Percentiles rank a stretch among this genome's conserved stretches.
phyloP scores from a whole-genome alignment of 345 rosid genomes.

The Carallia pectinifolia region DNA sequence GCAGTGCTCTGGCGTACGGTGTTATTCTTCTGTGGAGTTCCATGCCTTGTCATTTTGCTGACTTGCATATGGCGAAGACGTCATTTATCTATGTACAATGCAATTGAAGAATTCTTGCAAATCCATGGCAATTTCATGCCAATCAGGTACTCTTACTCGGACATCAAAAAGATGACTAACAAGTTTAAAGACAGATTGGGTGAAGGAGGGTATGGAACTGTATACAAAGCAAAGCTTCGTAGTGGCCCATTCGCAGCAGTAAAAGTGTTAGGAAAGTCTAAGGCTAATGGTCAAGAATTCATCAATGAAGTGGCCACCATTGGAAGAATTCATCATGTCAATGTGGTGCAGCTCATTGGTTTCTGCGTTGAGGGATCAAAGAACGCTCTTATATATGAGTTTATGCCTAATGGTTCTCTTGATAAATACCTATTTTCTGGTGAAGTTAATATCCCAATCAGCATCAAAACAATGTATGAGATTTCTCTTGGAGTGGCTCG shows the following conservation, averaged over 20 bases:
- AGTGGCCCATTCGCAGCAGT: neutral
- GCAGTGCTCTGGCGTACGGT: neutral
- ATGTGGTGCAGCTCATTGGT: neutral
- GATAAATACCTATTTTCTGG: neutral
- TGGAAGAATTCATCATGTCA: neutral
- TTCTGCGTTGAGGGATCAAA: neutral
- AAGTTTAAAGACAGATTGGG: neutral
- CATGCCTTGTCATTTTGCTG: neutral
- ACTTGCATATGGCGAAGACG: neutral
- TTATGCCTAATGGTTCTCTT: neutral
- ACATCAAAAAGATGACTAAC: neutral
- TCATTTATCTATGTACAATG: neutral
- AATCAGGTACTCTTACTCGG: neutral
- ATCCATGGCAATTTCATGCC: neutral
- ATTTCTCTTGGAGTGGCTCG: conserved; percentile 4
- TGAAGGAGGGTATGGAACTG: neutral
- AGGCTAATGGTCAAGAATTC: neutral
- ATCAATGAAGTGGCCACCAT: neutral
- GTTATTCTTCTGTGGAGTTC: neutral
- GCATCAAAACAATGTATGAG: neutral
- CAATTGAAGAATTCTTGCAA: neutral
- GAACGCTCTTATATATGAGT: neutral
- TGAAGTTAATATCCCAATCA: neutral
- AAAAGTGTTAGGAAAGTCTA: neutral
- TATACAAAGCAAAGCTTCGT: neutral